Base-by-base conservation (phyloP, 169 alveolate species). In the Cryptosporidium bovis region DNA sequence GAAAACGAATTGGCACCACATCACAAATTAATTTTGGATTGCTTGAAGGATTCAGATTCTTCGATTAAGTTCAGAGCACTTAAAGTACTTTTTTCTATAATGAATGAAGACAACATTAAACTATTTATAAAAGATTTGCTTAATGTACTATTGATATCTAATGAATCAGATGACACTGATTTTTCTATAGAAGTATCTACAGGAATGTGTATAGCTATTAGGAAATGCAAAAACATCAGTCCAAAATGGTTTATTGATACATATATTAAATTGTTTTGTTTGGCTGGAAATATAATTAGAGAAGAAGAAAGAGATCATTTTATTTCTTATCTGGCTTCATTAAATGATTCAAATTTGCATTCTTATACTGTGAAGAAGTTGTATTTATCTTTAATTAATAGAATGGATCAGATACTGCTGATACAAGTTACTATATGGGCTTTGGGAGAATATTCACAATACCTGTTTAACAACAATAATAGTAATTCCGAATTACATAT, bases 51-150 rank as follows among this genome's bases (percentile, higher is more conserved):
- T 83, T 96, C 96, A 58, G 99, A 98, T 93, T 91, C 96, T 44
- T 96, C 98, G 12, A 97, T 98, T 51, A 95, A 98, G 84, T 94
- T 96, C 90, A 94, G 98, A 56, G 99, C 99, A 16, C 92, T 98
- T 31, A 99, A 98, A 66, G 97, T 98, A 31, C 83, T 98, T 16
- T 96, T 95, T 87, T 92, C 97, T 33, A 94, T 98, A 83, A 95
- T 97, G 33, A 96, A 97, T 66, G 94, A 95, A 89, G 93, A 92
- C 46, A 97, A 97, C 71, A 94, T 97, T 36, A 96, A 94, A 82
- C 92, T 93, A 31, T 94, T 98, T 90, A 95, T 96, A 44, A 95
- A 97, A 69, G 99, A 98, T 69, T 83, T 97, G 48, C 91, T 94
- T 64, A 97, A 98, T 90, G 94, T 91, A 83, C 93, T 98, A 36